Percentiles rank a stretch among this genome's conserved stretches.
Conservation (phyloP, 1,139 yeast species). For the Candida sojae region DNA sequence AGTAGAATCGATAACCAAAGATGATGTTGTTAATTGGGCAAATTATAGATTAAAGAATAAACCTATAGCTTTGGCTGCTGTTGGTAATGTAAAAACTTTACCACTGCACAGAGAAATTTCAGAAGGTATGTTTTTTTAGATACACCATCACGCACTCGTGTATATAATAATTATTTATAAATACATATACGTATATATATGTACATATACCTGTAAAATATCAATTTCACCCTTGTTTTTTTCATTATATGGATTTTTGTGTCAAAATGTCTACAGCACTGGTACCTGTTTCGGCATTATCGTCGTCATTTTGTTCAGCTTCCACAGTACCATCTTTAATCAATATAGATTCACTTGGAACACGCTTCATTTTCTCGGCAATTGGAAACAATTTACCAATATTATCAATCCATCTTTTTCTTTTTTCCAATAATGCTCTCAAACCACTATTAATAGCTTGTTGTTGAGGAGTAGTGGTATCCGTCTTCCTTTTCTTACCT, state of each 20-base stretch:
- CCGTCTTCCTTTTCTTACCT: conserved; percentile 73
- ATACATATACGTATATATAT: background rate
- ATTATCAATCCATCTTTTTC: conserved; percentile 83
- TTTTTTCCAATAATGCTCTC: conserved; percentile 77
- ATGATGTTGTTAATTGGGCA: conserved; percentile 88
- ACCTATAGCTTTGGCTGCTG: conserved; percentile 86
- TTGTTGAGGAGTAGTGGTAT: conserved; percentile 38
- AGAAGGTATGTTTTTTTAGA: conserved; percentile 32
- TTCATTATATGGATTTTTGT: conserved; percentile 8
- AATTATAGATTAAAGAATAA: conserved; percentile 74
- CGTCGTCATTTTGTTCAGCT: conserved; percentile 47
- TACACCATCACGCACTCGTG: background rate
- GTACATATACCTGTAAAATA: no score
- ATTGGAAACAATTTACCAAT: conserved; percentile 82
- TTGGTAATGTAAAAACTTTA: conserved; percentile 74
- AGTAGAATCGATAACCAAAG: conserved; percentile 75
- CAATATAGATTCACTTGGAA: conserved; percentile 63
- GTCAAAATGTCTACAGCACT: conserved; percentile 19
- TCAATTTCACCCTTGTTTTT: no score
- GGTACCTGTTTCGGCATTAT: conserved; percentile 16
- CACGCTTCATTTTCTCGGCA: conserved; percentile 70
- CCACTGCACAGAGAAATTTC: conserved; percentile 59
- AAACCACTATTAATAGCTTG: conserved; percentile 75
- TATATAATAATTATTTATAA: background rate
- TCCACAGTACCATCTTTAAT: conserved; percentile 44